Evolutionary conservation across 495 filamentous ascomycete genomes (phyloP).

Genomic region (Lasiosphaeris hirsuta): DNA sequence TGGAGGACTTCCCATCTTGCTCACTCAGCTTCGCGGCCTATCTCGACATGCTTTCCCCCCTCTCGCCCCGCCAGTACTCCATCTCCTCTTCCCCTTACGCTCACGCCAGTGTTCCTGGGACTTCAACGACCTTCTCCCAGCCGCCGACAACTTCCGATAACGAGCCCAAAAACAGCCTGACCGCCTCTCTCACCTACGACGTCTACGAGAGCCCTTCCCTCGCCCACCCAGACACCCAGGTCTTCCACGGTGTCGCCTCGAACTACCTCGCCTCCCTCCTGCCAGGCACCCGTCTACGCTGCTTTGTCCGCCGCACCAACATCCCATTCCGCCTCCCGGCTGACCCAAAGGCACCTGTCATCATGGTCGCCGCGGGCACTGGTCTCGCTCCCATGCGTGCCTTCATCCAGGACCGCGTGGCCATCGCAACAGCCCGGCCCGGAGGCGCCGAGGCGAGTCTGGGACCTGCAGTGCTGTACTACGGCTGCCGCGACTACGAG

Average conservation of each 20-base stretch:
- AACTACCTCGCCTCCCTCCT: slow-evolving; percentile 54
- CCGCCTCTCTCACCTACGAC: slow-evolving; percentile 56
- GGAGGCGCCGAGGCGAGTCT: slow-evolving; percentile 24
- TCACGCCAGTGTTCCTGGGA: background rate
- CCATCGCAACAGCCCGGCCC: slow-evolving; percentile 39
- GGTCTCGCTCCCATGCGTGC: slow-evolving; percentile 62
- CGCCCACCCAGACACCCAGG: slow-evolving; percentile 25
- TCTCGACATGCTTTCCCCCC: slow-evolving; percentile 59
- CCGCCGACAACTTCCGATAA: slow-evolving; percentile 55
- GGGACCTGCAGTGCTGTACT: slow-evolving; percentile 47
- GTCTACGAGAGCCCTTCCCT: slow-evolving; percentile 40
- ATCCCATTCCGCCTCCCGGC: slow-evolving; percentile 58
- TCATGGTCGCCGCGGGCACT: slow-evolving; percentile 55
- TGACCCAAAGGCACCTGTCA: slow-evolving; percentile 54
- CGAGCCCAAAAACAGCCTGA: slow-evolving; percentile 44
- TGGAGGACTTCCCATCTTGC: slow-evolving; percentile 46
- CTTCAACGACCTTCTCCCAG: slow-evolving; percentile 28
- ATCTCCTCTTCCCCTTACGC: slow-evolving; percentile 31
- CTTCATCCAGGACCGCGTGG: slow-evolving; percentile 60
- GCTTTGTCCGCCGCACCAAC: slow-evolving; percentile 54
- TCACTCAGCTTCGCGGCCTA: slow-evolving; percentile 53
- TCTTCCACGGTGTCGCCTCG: slow-evolving; percentile 52
- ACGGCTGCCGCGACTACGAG: slow-evolving; percentile 53
- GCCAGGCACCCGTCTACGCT: slow-evolving; percentile 45
- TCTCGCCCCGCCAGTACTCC: slow-evolving; percentile 61